Conservation (phyloP, 2,329 filamentous ascomycete genomes). For the Aspergillus chevalieri region DNA sequence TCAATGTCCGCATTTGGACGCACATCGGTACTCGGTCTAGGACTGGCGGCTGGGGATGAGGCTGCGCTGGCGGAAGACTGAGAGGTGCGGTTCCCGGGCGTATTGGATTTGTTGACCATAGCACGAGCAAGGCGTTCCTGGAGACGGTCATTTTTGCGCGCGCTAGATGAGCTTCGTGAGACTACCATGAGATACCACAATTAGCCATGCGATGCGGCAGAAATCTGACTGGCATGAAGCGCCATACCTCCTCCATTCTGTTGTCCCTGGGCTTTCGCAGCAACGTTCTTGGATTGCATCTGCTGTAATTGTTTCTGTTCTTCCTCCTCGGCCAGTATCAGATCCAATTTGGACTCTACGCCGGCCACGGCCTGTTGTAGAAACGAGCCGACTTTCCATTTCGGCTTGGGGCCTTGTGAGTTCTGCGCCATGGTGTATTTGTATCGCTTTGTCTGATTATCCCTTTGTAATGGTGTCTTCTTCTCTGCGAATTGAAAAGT, state of each 20-base stretch:
- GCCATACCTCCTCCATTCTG: slow-evolving; percentile 22
- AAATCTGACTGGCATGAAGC: neutral
- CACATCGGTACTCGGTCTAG: slow-evolving; percentile 40
- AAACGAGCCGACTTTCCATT: slow-evolving; percentile 65
- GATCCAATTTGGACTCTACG: slow-evolving; percentile 88
- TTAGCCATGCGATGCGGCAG: slow-evolving; percentile 16
- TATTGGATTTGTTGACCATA: slow-evolving; percentile 63
- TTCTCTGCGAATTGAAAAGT: neutral
- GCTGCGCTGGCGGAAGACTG: slow-evolving; percentile 45
- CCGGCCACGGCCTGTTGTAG: slow-evolving; percentile 87
- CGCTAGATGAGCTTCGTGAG: slow-evolving; percentile 60
- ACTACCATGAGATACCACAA: slow-evolving; percentile 32
- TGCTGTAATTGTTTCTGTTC: slow-evolving; percentile 30
- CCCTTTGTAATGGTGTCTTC: neutral
- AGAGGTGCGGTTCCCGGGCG: slow-evolving; percentile 42
- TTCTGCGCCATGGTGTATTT: slow-evolving; percentile 28
- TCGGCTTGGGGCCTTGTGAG: slow-evolving; percentile 44
- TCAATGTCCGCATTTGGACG: slow-evolving; percentile 34
- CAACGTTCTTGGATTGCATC: slow-evolving; percentile 16
- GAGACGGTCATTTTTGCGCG: slow-evolving; percentile 69
- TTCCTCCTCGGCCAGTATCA: slow-evolving; percentile 76
- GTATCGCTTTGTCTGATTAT: neutral
- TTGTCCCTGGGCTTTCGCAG: slow-evolving; percentile 18
- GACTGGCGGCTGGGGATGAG: slow-evolving; percentile 49
- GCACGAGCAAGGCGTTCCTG: slow-evolving; percentile 87